phyloP scores from a whole-genome alignment of 2,329 filamentous ascomycete genomes.

The Nemania abortiva region DNA sequence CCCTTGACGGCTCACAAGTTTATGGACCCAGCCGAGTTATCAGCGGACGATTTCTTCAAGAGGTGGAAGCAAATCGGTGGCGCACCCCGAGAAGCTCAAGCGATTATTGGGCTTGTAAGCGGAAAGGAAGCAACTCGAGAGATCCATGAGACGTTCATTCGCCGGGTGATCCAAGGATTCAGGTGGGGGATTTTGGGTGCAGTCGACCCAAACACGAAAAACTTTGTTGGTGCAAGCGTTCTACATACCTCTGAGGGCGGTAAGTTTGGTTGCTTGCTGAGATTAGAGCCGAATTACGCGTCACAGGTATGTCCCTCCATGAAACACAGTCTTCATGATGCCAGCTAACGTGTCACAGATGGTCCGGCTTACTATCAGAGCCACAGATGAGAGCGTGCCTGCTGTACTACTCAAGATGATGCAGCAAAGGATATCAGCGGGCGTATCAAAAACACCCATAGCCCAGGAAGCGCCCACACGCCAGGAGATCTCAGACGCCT shows the following conservation, averaged over 20 bases:
- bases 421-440: slow-evolving; percentile 80
- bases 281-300: slow-evolving; percentile 92
- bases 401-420: slow-evolving; percentile 84
- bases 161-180: slow-evolving; percentile 83
- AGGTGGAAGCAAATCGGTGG: slow-evolving; percentile 98
- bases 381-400: slow-evolving; percentile 91
- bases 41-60: slow-evolving; percentile 96
- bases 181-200: slow-evolving; percentile 86
- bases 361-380: slow-evolving; percentile 92
- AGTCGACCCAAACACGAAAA: slow-evolving; percentile 93
- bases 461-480: slow-evolving; percentile 57
- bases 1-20: slow-evolving; percentile 94
- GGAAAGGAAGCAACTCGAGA: slow-evolving; percentile 69
- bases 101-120: slow-evolving; percentile 77
- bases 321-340: background rate
- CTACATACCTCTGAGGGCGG: slow-evolving; percentile 84
- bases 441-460: slow-evolving; percentile 59
- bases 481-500: slow-evolving; percentile 66
- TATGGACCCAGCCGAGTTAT: slow-evolving; percentile 91
- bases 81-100: slow-evolving; percentile 85
- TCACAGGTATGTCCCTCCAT: slow-evolving; percentile 76
- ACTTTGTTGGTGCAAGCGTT: slow-evolving; percentile 92
- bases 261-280: slow-evolving; percentile 93
- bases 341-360: slow-evolving; percentile 65
- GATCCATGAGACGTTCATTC: slow-evolving; percentile 77